Conservation (phyloP, 1,284 basidiomycete species). For the Ganoderma meredithae region DNA sequence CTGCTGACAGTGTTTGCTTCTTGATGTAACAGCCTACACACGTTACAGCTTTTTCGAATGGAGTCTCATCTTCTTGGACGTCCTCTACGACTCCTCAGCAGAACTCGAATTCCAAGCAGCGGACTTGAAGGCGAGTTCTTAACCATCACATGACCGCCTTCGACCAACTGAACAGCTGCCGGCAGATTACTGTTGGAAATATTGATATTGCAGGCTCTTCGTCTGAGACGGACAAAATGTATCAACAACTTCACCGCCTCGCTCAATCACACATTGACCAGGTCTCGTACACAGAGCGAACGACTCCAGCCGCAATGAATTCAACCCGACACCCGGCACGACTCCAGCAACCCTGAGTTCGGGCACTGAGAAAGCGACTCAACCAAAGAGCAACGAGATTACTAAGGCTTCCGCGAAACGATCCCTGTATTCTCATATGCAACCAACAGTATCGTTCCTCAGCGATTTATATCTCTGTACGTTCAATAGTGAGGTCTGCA, state of each 20-base stretch:
- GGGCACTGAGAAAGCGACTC: neutral
- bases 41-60: conserved; percentile 89
- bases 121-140: conserved; percentile 56
- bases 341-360: neutral
- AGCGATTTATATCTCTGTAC: conserved; percentile 44
- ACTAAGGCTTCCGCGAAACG: neutral
- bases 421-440: conserved; percentile 9
- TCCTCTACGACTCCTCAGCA: conserved; percentile 78
- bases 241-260: conserved; percentile 48
- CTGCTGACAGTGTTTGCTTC: neutral
- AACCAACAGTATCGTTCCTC: conserved; percentile 33
- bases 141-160: neutral
- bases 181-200: conserved; percentile 45
- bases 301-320: neutral
- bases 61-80: conserved; percentile 82
- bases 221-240: conserved; percentile 47
- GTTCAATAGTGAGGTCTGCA: conserved; percentile 17
- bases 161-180: neutral
- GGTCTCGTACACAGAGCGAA: conserved; percentile 12
- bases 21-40: conserved; percentile 72
- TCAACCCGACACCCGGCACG: too few relatives aligned
- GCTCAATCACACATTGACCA: conserved; percentile 39
- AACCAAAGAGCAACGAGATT: neutral
- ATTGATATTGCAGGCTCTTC: conserved; percentile 25
- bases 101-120: conserved; percentile 67